A percentile compares a stretch with the other conserved stretches of the same genome.
These are phyloP conservation scores for Neoarthrinium moseri DNA, from an alignment of 2,329 filamentous ascomycete genomes.

Conservation along the genomic window DNA sequence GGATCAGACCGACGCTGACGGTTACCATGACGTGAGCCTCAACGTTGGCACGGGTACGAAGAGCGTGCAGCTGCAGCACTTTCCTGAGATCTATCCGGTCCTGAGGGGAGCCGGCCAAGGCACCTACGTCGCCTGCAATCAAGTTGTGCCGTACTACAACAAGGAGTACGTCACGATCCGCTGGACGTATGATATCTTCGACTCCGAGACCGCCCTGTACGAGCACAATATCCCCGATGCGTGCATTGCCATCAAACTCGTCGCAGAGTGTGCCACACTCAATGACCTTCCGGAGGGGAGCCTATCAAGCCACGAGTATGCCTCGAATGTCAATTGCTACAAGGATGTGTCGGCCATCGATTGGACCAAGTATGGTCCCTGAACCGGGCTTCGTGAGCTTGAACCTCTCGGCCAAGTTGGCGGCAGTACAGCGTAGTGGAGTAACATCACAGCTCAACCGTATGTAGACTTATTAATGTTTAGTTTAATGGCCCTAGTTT, in stretches of 20 bases:
- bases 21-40: slow-evolving; percentile 28
- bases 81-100: slow-evolving; percentile 33
- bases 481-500: no score
- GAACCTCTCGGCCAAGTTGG: no score
- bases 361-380: slow-evolving; percentile 31
- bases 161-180: slow-evolving; percentile 37
- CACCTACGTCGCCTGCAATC: slow-evolving; percentile 42
- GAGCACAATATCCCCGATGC: slow-evolving; percentile 30
- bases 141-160: slow-evolving; percentile 39
- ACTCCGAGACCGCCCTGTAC: slow-evolving; percentile 13
- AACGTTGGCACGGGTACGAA: slow-evolving; percentile 35
- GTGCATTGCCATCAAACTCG: slow-evolving; percentile 40
- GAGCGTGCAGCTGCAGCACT: slow-evolving; percentile 31
- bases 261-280: slow-evolving; percentile 42
- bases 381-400: no score
- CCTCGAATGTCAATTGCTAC: slow-evolving; percentile 37
- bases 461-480: no score
- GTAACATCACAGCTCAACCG: no score
- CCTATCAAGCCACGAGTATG: slow-evolving; percentile 37
- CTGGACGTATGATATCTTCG: slow-evolving; percentile 27
- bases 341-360: slow-evolving; percentile 35
- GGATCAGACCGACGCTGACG: slow-evolving; percentile 17
- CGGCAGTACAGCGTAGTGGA: no score
- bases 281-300: slow-evolving; percentile 33
- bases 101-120: slow-evolving; percentile 26